A percentile compares a stretch with the other conserved stretches of the same genome.
phyloP scores from a whole-genome alignment of 805 yeast genomes.

The Ascoidea asiatica region DNA sequence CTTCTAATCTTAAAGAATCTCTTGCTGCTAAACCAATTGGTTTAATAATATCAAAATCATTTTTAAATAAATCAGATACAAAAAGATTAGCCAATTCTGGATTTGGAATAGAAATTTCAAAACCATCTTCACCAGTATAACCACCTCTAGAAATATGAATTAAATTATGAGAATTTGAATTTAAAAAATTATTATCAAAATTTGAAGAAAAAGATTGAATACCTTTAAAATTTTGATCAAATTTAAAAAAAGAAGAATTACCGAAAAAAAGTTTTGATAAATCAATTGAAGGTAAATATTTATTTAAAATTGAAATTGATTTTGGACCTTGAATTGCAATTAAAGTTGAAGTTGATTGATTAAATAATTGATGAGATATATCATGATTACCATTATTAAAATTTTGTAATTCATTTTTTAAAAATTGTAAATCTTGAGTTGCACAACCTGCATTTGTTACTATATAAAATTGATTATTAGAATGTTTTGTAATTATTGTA shows the following conservation, averaged over 20 bases:
- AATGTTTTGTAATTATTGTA: constrained; percentile 72
- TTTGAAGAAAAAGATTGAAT: background rate
- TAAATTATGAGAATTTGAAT: constrained; percentile 22
- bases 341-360: constrained; percentile 29
- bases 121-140: constrained; percentile 98
- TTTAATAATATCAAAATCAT: constrained; percentile 36
- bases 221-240: background rate
- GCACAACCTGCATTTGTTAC: constrained; percentile 96
- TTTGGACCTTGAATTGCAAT: constrained; percentile 91
- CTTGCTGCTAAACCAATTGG: constrained; percentile 98
- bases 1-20: constrained; percentile 89
- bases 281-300: constrained; percentile 39
- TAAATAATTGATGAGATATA: constrained; percentile 14
- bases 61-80: constrained; percentile 44
- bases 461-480: constrained; percentile 51
- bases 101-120: constrained; percentile 73
- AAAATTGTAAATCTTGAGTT: constrained; percentile 60
- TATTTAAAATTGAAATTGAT: constrained; percentile 54
- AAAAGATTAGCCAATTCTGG: constrained; percentile 40
- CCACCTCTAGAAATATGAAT: constrained; percentile 90
- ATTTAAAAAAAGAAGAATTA: constrained; percentile 33
- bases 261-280: constrained; percentile 65
- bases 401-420: constrained; percentile 34
- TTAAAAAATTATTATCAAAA: constrained; percentile 16
- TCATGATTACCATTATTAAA: constrained; percentile 20